Percentiles rank a stretch among this genome's conserved stretches.
Evolutionary conservation across 768 basidiomycete genomes (phyloP).

Genomic region (Grammothele lineata): DNA sequence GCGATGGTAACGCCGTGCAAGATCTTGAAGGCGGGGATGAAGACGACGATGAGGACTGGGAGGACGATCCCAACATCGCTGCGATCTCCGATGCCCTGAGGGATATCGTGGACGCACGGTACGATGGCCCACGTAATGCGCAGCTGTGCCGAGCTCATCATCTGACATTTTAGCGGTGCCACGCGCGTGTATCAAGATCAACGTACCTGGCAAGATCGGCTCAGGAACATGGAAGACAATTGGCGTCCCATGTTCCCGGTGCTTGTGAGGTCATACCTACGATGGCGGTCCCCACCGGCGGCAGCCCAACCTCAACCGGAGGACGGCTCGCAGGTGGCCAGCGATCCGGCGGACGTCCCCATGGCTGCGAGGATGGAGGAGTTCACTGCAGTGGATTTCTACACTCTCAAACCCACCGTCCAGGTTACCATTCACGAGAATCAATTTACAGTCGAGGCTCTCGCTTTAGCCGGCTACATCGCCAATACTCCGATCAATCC

Average conservation of each 20-base stretch:
- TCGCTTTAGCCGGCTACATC: constrained; percentile 8
- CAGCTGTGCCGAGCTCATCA: no score
- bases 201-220: constrained; percentile 7
- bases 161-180: not conserved
- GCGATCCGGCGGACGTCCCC: no score
- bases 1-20: no score
- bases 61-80: no score
- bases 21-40: no score
- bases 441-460: not conserved
- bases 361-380: not conserved
- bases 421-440: not conserved
- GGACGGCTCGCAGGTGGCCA: not conserved
- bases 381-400: constrained; percentile 3
- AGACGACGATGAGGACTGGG: no score
- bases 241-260: not conserved
- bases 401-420: not conserved
- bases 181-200: not conserved
- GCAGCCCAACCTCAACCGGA: not conserved
- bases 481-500: constrained; percentile 4
- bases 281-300: not conserved
- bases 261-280: constrained; percentile 1
- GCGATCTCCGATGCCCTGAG: no score
- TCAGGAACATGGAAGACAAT: constrained; percentile 1
- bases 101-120: no score
- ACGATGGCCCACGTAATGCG: no score